A percentile compares a stretch with the other conserved stretches of the same genome.
These are phyloP conservation scores for Aspergillus sojae DNA, from an alignment of 2,329 filamentous ascomycete genomes.

Conservation along the genomic window DNA sequence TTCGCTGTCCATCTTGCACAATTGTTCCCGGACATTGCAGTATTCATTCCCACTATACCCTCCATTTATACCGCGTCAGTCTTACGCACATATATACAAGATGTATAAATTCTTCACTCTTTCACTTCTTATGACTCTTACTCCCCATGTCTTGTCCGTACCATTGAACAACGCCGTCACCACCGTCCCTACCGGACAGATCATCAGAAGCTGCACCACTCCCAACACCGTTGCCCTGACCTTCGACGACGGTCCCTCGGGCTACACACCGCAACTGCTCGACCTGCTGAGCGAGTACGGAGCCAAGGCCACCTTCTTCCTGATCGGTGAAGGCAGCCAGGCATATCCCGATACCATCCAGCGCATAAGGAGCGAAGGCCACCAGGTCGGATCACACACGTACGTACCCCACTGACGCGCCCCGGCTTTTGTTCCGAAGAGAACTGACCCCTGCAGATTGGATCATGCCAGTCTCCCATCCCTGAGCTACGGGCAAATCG, in stretches of 20 bases:
- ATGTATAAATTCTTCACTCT: slow-evolving; percentile 3
- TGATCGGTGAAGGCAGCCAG: slow-evolving; percentile 47
- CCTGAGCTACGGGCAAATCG: slow-evolving; percentile 35
- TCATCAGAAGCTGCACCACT: slow-evolving; percentile 44
- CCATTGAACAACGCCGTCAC: not conserved
- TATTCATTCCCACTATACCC: not conserved
- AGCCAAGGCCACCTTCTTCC: slow-evolving; percentile 67
- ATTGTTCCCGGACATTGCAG: not conserved
- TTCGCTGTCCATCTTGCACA: not conserved
- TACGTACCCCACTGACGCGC: slow-evolving; percentile 22
- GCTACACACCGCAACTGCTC: slow-evolving; percentile 61
- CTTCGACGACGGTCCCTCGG: slow-evolving; percentile 66
- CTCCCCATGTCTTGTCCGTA: not conserved
- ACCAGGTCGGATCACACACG: slow-evolving; percentile 53
- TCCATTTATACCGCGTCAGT: not conserved
- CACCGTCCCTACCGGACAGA: slow-evolving; percentile 42
- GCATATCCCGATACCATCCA: slow-evolving; percentile 30
- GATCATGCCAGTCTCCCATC: slow-evolving; percentile 42
- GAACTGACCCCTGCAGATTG: slow-evolving; percentile 31
- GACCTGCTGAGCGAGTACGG: slow-evolving; percentile 59
- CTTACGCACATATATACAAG: not conserved
- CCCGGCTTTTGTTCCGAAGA: not conserved
- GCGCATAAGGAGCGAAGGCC: slow-evolving; percentile 41
- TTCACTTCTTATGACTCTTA: slow-evolving; percentile 1
- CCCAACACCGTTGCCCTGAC: slow-evolving; percentile 64